Conservation (phyloP, 1,139 yeast genomes). For the Geotrichum restrictum region DNA sequence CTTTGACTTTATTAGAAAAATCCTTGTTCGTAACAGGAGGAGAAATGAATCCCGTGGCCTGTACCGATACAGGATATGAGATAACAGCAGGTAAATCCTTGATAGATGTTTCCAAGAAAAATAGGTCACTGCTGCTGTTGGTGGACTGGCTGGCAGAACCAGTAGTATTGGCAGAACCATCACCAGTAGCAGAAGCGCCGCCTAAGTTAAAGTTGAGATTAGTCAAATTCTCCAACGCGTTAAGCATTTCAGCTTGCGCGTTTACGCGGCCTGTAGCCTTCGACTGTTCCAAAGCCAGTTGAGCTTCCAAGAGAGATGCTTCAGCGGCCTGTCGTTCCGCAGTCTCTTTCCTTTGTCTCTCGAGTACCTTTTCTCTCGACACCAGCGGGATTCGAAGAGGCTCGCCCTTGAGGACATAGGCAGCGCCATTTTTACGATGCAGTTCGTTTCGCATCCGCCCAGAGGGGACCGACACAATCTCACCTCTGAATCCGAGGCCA, state of each 20-base stretch:
- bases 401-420: constrained; percentile 53
- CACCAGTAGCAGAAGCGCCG: constrained; percentile 15
- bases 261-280: constrained; percentile 12
- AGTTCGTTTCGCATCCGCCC: constrained; percentile 78
- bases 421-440: constrained; percentile 69
- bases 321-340: constrained; percentile 19
- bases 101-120: constrained; percentile 26
- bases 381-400: constrained; percentile 63
- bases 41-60: constrained; percentile 24
- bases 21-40: constrained; percentile 9
- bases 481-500: constrained; percentile 59
- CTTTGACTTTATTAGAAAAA: constrained; percentile 12
- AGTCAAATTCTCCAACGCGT: constrained; percentile 19
- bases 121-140: constrained; percentile 15
- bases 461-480: constrained; percentile 71
- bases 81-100: constrained; percentile 29
- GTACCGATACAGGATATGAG: constrained; percentile 21
- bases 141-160: constrained; percentile 12
- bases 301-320: constrained; percentile 17
- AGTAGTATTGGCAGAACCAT: constrained; percentile 21
- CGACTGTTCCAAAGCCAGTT: constrained; percentile 11
- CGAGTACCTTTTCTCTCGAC: constrained; percentile 33
- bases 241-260: constrained; percentile 16
- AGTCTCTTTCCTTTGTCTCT: constrained; percentile 12
- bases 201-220: constrained; percentile 18